Conservation (phyloP, 345 rosid species). For the Reutealis trisperma region DNA sequence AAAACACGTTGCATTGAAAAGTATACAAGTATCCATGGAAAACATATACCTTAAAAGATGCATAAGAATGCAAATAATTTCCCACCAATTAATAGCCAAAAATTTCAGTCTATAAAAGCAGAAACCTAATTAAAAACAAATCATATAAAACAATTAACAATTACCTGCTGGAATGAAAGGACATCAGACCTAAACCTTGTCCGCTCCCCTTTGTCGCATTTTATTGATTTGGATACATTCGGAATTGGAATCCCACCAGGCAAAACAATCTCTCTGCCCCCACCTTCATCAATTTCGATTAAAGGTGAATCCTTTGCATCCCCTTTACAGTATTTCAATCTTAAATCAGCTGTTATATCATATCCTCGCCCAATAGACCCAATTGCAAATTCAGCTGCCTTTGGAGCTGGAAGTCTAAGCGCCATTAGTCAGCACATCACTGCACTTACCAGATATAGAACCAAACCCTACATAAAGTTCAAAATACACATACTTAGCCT, state of each 20-base stretch:
- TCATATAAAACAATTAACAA: background rate
- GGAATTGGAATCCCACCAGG: conserved; percentile 84
- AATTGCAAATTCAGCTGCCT: conserved; percentile 90
- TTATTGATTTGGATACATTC: conserved; percentile 75
- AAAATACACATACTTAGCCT: background rate
- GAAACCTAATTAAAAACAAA: background rate
- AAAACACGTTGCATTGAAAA: background rate
- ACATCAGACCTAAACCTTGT: conserved; percentile 81
- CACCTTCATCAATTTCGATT: conserved; percentile 68
- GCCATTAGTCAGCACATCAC: conserved; percentile 65
- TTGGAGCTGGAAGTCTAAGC: conserved; percentile 57
- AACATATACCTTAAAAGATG: background rate
- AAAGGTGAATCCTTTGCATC: conserved; percentile 50
- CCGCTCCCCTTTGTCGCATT: conserved; percentile 95
- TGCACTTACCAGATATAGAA: conserved; percentile 18
- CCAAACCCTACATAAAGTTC: background rate
- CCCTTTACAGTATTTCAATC: conserved; percentile 81
- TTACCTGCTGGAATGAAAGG: conserved; percentile 88
- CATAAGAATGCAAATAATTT: background rate
- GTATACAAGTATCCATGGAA: background rate
- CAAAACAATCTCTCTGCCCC: conserved; percentile 57
- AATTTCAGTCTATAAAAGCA: background rate
- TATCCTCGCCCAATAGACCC: conserved; percentile 88
- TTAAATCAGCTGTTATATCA: conserved; percentile 68
- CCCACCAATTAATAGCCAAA: background rate